Conservation (phyloP, 305 asterid species). For the Rubia balearica region DNA sequence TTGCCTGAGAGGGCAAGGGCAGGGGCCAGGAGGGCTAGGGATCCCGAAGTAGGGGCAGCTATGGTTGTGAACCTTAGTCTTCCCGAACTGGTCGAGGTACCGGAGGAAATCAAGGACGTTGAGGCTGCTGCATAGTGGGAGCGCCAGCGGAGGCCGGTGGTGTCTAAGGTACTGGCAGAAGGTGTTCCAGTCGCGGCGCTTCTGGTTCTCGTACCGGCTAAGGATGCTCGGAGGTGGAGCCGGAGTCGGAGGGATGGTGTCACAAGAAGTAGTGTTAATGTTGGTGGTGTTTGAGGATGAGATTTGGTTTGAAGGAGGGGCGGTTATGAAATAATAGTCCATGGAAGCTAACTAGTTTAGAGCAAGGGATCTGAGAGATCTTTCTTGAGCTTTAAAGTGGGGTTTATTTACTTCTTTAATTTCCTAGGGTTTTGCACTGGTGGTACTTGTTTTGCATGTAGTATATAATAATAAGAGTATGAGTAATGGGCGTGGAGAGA, state of each 20-base stretch:
- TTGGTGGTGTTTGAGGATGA: neutral
- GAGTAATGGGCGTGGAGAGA: no score
- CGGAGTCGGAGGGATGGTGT: constrained; percentile 4
- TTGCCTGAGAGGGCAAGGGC: constrained; percentile 73
- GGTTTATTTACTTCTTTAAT: neutral
- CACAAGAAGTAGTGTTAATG: constrained; percentile 4
- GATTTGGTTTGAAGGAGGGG: constrained; percentile 11
- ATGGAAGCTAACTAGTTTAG: constrained; percentile 10
- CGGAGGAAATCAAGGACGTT: constrained; percentile 67
- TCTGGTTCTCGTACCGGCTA: constrained; percentile 81
- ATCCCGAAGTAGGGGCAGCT: constrained; percentile 68
- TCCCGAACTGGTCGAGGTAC: constrained; percentile 71
- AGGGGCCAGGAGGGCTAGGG: constrained; percentile 59
- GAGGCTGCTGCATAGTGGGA: constrained; percentile 53
- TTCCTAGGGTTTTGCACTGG: constrained; percentile 16
- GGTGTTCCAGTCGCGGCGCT: constrained; percentile 82
- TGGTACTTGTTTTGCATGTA: neutral
- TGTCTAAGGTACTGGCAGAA: constrained; percentile 67
- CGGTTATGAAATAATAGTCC: constrained; percentile 15
- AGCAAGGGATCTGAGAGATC: constrained; percentile 8
- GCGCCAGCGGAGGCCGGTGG: constrained; percentile 68
- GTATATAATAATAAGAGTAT: neutral
- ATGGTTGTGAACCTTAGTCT: constrained; percentile 55
- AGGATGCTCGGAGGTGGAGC: constrained; percentile 19
- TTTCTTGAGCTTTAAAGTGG: neutral